Evolutionary conservation across 148 eudicot species (phyloP).

Genomic region (Vaccinium darrowii): DNA sequence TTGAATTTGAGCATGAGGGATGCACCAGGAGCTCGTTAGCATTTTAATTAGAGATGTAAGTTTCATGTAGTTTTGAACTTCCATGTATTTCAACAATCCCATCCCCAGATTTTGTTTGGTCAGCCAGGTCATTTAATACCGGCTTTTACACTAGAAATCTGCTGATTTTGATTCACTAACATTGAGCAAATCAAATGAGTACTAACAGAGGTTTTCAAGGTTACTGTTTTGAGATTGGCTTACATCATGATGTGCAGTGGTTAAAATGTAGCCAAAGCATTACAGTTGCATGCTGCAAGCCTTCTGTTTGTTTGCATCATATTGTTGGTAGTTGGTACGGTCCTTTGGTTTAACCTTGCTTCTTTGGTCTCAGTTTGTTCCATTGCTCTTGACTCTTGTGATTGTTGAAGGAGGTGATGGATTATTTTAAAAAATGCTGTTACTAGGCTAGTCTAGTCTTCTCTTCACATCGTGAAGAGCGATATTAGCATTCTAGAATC

Average conservation of each 20-base stretch:
- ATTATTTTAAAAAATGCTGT: slow-evolving; percentile 7
- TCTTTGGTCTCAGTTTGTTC: neutral
- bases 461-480: neutral
- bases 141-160: neutral
- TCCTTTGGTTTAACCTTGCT: neutral
- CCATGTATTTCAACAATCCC: neutral
- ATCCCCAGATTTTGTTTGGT: neutral
- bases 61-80: slow-evolving; percentile 16
- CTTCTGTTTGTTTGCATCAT: neutral
- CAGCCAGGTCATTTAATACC: neutral
- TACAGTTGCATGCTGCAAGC: neutral
- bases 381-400: neutral
- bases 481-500: neutral
- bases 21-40: slow-evolving; percentile 48
- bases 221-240: neutral
- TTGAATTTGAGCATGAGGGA: slow-evolving; percentile 81
- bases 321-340: neutral
- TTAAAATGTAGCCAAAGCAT: neutral
- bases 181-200: neutral
- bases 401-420: neutral
- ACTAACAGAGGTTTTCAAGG: neutral
- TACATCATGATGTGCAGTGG: neutral
- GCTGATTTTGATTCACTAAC: neutral
- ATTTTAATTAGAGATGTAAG: slow-evolving; percentile 12
- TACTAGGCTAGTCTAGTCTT: neutral